Conservation (phyloP, 2,329 filamentous ascomycete genomes). For the Penicillium palitans region DNA sequence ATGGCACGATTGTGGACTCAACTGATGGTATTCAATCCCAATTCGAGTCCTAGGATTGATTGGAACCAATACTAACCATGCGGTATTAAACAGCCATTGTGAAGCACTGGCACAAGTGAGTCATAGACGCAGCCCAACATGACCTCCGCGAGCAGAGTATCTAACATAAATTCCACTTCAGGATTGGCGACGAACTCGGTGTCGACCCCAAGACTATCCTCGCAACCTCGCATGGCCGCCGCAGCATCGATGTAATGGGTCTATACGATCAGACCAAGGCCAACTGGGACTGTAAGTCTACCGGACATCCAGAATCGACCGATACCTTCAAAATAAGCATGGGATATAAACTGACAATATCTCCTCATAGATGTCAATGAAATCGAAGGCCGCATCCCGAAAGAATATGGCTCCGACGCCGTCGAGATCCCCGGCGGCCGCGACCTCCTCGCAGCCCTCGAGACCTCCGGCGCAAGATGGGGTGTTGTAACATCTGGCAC, state of each 20-base stretch:
- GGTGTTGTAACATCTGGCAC: slow-evolving; percentile 79
- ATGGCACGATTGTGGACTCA: slow-evolving; percentile 51
- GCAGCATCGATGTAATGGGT: slow-evolving; percentile 82
- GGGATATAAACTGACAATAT: neutral
- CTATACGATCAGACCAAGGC: slow-evolving; percentile 80
- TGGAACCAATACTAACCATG: slow-evolving; percentile 53
- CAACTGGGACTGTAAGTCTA: slow-evolving; percentile 82
- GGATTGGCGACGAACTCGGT: slow-evolving; percentile 72
- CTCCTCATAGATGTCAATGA: slow-evolving; percentile 66
- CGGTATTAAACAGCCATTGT: slow-evolving; percentile 56
- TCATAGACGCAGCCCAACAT: slow-evolving; percentile 10
- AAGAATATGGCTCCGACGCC: slow-evolving; percentile 73
- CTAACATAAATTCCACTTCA: slow-evolving; percentile 18
- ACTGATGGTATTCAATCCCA: slow-evolving; percentile 40
- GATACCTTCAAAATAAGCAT: neutral
- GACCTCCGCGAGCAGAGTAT: neutral
- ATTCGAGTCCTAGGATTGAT: slow-evolving; percentile 33
- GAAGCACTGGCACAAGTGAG: slow-evolving; percentile 63
- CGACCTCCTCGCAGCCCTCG: slow-evolving; percentile 66
- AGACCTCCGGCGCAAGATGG: slow-evolving; percentile 67
- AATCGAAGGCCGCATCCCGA: slow-evolving; percentile 76
- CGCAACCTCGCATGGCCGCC: slow-evolving; percentile 83
- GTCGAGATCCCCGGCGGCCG: slow-evolving; percentile 83
- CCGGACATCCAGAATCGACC: too few relatives aligned
- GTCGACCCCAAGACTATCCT: slow-evolving; percentile 83